Conservation (phyloP, 1,139 yeast species). For the Candida buenavistaensis region DNA sequence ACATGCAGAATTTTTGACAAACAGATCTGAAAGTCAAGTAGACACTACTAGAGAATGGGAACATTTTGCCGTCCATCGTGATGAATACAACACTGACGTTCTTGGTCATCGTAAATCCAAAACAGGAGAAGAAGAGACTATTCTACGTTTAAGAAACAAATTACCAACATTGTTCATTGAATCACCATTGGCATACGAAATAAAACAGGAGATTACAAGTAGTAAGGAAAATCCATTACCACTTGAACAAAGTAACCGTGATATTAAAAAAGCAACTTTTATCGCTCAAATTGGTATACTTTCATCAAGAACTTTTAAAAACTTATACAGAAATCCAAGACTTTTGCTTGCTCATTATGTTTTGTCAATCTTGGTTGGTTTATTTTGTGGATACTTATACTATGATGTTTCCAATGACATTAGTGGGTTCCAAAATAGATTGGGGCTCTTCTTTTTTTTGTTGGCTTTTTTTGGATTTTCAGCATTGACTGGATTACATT, state of each 20-base stretch:
- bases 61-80: conserved; percentile 83
- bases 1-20: conserved; percentile 37
- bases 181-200: conserved; percentile 49
- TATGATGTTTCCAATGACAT: conserved; percentile 83
- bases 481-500: conserved; percentile 84
- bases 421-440: conserved; percentile 92
- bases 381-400: conserved; percentile 83
- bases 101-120: conserved; percentile 17
- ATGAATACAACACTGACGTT: conserved; percentile 46
- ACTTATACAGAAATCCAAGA: conserved; percentile 88
- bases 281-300: conserved; percentile 65
- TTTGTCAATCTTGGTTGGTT: conserved; percentile 71
- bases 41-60: conserved; percentile 85
- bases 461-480: conserved; percentile 92
- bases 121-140: conserved; percentile 29
- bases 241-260: conserved; percentile 37
- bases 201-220: conserved; percentile 48
- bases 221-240: conserved; percentile 30
- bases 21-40: conserved; percentile 35
- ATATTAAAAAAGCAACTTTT: conserved; percentile 54
- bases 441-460: conserved; percentile 88
- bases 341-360: conserved; percentile 79
- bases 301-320: conserved; percentile 85
- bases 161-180: conserved; percentile 45
- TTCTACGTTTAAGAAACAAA: conserved; percentile 32